Base-by-base conservation (phyloP, 2,329 filamentous ascomycete species). In the Claviceps africana region DNA sequence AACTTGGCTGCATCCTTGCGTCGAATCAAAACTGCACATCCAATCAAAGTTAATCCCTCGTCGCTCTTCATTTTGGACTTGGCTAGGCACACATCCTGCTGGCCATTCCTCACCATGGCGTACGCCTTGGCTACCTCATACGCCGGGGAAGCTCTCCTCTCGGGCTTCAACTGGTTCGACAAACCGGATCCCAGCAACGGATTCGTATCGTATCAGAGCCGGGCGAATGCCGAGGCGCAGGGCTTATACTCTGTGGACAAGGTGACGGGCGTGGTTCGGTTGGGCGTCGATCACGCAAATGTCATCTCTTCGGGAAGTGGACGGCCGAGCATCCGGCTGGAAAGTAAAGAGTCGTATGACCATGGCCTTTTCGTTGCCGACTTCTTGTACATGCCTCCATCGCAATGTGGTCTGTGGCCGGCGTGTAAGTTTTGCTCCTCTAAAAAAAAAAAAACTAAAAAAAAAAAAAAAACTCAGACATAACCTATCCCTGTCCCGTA, bases 361-460 rank as follows among this genome's bases (percentile, higher is more conserved):
- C 73, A 82, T 57, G 85, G 83, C 1, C 74, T 88, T 10, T 80
- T 88, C 58, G 81, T 89, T 48, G 72, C 84, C 22, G 85, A 89
- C 62, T 76, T 88, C 50, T 72, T 73, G 19, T 85, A 89, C 58
- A 88, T 89, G 83, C 84, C 86, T 3, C 75, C 73, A 1, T 80
- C 81, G 2, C 71, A 78, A 49, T 89, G 86, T 57, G 86, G 85
- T 22, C 75, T 79, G 22, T 88, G 85, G 85, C 85, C 85, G 51
- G 81, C 84, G 65, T 86, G 76, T 81, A 47, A 42, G 50, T 51
- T 15, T 28, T 25, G 17, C 8, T 37, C 7, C 17, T 1, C 15
- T 17, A n/a, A n/a, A n/a, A n/a, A n/a, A n/a, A n/a, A n/a, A n/a
- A n/a, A n/a, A n/a, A n/a, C n/a, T n/a, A n/a, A n/a, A n/a, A n/a